Evolutionary conservation across 2,329 filamentous ascomycete genomes (phyloP), one percentile per base, ranked within the genome.

Genomic region (Aspergillus neoniger): DNA sequence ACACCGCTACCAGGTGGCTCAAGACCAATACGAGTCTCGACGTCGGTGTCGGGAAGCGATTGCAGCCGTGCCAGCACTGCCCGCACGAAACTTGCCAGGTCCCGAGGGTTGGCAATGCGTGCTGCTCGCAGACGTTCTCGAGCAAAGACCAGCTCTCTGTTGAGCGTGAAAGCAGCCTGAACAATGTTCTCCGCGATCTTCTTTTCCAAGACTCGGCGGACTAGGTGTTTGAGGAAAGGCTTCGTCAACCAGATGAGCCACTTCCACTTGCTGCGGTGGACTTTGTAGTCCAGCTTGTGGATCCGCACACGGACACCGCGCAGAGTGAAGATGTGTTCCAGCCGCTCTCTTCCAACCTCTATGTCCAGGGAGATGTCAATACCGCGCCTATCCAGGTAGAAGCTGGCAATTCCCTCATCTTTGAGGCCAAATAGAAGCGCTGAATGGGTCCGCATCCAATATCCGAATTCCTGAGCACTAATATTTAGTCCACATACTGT

Each of bases 341-440:
- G 77, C 1, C 84, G 82, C 64, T 93, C 89, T 60, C 88, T 88
- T 51, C 89, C 89, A 55, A 98, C 86, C 71, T 96, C 92, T 0
- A 97, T 79, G 66, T 96, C 92, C 5, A 97, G 79, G 28, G 91
- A 87, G 53, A 98, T 85, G 73, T 97, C 94, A 60, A 97, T 87
- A 17, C 94, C 94, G 19, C 91, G 86, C 67, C 94, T 88, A 74
- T 97, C 94, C 5, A 98, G 85, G 48, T 86, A 86, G 76, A 98
- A 92, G 30, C 89, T 91, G 5, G 90, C 91, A 51, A 97, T 90
- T 4, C 94, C 94, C 73, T 92, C 85, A 69, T 96, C 92, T 2
- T 86, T 85, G 30, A 96, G 82, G 23, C 87, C 87, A 52, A 96
- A 81, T 2, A 96, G 69, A 7, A 67, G 74, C 2, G 91, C 88